A percentile compares a stretch with the other conserved stretches of the same genome.
phyloP scores from a whole-genome alignment of 306 rosid species.

The Quillaja saponaria region DNA sequence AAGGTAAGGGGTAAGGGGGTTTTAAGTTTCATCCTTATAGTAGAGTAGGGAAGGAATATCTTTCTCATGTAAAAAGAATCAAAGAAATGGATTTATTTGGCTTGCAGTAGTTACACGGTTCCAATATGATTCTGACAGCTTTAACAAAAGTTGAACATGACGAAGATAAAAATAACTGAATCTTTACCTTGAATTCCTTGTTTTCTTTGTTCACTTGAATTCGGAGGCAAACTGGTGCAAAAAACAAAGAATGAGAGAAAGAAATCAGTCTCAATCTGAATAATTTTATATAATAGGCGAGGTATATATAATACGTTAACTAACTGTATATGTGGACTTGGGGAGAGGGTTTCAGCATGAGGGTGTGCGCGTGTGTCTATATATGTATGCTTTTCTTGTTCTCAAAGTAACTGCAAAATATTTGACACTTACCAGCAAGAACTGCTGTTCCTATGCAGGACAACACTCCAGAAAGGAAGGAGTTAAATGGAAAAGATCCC shows the following conservation, averaged over 20 bases:
- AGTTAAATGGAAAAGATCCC: conserved; percentile 92
- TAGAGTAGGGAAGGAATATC: not conserved
- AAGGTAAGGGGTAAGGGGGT: too few relatives aligned
- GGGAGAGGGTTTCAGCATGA: too few relatives aligned
- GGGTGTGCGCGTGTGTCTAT: not conserved
- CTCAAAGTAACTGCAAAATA: not conserved
- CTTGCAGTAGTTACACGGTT: not conserved
- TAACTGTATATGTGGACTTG: not conserved
- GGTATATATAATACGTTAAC: not conserved
- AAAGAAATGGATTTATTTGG: not conserved
- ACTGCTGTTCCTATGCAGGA: conserved; percentile 90
- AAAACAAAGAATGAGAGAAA: conserved; percentile 28
- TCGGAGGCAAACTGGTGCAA: conserved; percentile 79
- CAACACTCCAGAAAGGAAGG: conserved; percentile 86
- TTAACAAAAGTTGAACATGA: not conserved
- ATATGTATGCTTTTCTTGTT: conserved; percentile 4
- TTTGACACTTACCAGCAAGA: conserved; percentile 73
- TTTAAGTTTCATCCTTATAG: conserved; percentile 5
- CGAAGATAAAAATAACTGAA: conserved; percentile 13
- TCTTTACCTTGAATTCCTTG: conserved; percentile 81
- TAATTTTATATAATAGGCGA: not conserved
- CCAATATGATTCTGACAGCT: not conserved
- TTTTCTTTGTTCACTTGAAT: conserved; percentile 94
- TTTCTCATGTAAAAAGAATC: too few relatives aligned
- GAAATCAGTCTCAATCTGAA: not conserved